Conservation (phyloP, 352 stramenopile genomes). For the Phytophthora colocasiae region DNA sequence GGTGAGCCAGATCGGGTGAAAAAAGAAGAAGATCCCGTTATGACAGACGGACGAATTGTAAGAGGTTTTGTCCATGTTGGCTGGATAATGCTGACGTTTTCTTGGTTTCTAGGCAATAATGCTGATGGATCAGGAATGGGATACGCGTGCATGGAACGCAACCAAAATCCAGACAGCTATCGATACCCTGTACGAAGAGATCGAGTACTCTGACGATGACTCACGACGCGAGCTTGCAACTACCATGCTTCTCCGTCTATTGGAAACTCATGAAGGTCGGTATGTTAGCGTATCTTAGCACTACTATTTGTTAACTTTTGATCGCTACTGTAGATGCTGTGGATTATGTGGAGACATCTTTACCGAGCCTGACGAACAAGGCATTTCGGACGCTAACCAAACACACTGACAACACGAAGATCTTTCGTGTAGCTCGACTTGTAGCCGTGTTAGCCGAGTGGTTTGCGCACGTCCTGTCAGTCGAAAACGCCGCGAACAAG, state of each 20-base stretch:
- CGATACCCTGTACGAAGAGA: slow-evolving; percentile 72
- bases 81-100: background rate
- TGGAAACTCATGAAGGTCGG: slow-evolving; percentile 72
- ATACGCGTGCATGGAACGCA: slow-evolving; percentile 70
- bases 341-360: slow-evolving; percentile 67
- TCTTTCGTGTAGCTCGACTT: slow-evolving; percentile 65
- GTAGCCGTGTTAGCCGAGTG: slow-evolving; percentile 66
- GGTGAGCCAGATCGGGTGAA: slow-evolving; percentile 27
- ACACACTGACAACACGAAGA: slow-evolving; percentile 51
- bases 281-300: slow-evolving; percentile 15
- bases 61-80: slow-evolving; percentile 17
- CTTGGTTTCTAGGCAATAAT: slow-evolving; percentile 59
- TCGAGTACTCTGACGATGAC: slow-evolving; percentile 55
- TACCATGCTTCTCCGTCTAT: slow-evolving; percentile 72
- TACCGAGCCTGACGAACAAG: slow-evolving; percentile 78
- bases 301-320: background rate
- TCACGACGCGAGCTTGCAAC: slow-evolving; percentile 60
- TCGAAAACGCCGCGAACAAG: slow-evolving; percentile 68
- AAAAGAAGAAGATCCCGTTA: slow-evolving; percentile 32
- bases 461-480: slow-evolving; percentile 66
- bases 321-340: slow-evolving; percentile 47
- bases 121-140: slow-evolving; percentile 86
- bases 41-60: slow-evolving; percentile 65
- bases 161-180: slow-evolving; percentile 68
- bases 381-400: slow-evolving; percentile 73